Evolutionary conservation across 768 basidiomycete genomes (phyloP).

Genomic region (Pholiota conissans): DNA sequence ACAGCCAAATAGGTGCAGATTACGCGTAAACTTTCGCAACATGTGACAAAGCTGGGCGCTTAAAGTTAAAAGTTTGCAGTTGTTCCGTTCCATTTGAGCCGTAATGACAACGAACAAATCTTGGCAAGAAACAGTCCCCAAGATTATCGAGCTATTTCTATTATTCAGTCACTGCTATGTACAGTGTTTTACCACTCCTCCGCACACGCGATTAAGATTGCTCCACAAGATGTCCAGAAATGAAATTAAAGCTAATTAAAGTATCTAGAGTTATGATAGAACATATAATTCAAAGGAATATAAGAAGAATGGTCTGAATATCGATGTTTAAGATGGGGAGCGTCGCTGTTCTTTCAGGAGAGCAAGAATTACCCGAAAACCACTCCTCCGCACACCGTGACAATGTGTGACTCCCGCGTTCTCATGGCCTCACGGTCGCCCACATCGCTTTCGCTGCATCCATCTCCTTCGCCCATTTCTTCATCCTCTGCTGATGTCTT

Average conservation of each 20-base stretch:
- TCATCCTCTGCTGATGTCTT: too few relatives aligned
- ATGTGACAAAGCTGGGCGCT: background rate
- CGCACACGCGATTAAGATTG: background rate
- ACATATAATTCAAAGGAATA: background rate
- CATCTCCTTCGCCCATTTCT: too few relatives aligned
- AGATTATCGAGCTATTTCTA: too few relatives aligned
- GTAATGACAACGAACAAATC: too few relatives aligned
- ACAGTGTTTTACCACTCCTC: too few relatives aligned
- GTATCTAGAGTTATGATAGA: background rate
- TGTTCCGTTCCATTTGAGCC: too few relatives aligned
- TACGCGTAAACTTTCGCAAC: background rate
- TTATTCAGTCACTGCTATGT: too few relatives aligned
- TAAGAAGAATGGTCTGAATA: background rate
- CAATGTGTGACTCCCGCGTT: background rate
- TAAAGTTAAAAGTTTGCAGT: background rate
- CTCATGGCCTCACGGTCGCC: background rate
- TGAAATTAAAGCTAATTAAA: background rate
- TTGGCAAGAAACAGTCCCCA: too few relatives aligned
- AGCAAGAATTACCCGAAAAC: too few relatives aligned
- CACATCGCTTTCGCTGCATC: too few relatives aligned
- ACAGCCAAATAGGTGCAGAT: background rate
- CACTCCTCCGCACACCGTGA: background rate
- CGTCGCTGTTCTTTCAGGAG: too few relatives aligned
- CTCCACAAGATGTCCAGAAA: background rate
- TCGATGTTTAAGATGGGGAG: background rate